These are phyloP conservation scores for Pestalotiopsis sp. DNA, from an alignment of 2,329 filamentous ascomycete genomes.

Conservation along the genomic window DNA sequence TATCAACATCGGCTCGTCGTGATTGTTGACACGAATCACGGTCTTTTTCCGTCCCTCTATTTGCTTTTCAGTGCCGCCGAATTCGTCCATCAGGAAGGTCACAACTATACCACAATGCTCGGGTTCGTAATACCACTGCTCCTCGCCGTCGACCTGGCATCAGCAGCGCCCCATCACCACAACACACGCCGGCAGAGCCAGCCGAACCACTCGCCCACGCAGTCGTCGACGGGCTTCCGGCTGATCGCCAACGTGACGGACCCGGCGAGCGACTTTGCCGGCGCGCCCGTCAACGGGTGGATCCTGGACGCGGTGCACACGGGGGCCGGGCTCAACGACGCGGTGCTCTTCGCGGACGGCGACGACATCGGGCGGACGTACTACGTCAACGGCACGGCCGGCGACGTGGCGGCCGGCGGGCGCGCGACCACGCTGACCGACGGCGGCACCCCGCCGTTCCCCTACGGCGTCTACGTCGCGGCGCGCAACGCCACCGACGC, in stretches of 20 bases:
- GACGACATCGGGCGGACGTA: slow-evolving; percentile 36
- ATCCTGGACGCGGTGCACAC: slow-evolving; percentile 44
- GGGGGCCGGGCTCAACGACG: slow-evolving; percentile 43
- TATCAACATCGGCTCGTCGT: background rate
- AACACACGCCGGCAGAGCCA: background rate
- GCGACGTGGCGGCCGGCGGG: slow-evolving; percentile 32
- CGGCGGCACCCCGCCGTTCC: slow-evolving; percentile 39
- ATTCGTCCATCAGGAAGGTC: background rate
- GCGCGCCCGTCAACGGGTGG: slow-evolving; percentile 41
- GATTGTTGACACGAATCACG: no score
- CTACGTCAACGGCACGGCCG: slow-evolving; percentile 51
- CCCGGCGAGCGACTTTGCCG: slow-evolving; percentile 37
- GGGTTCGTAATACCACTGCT: background rate
- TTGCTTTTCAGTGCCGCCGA: background rate
- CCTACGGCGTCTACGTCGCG: slow-evolving; percentile 38
- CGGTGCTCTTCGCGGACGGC: slow-evolving; percentile 32
- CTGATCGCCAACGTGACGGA: slow-evolving; percentile 49
- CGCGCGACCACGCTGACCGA: slow-evolving; percentile 42
- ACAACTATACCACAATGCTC: background rate
- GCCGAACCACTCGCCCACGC: slow-evolving; percentile 23
- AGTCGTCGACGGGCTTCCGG: slow-evolving; percentile 36
- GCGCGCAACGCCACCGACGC: slow-evolving; percentile 21
- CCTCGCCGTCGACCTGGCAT: slow-evolving; percentile 9
- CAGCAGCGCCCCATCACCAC: slow-evolving; percentile 7
- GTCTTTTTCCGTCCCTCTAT: background rate